Base-by-base conservation (phyloP, 1,139 yeast genomes). In the Neolecta irregularis region DNA sequence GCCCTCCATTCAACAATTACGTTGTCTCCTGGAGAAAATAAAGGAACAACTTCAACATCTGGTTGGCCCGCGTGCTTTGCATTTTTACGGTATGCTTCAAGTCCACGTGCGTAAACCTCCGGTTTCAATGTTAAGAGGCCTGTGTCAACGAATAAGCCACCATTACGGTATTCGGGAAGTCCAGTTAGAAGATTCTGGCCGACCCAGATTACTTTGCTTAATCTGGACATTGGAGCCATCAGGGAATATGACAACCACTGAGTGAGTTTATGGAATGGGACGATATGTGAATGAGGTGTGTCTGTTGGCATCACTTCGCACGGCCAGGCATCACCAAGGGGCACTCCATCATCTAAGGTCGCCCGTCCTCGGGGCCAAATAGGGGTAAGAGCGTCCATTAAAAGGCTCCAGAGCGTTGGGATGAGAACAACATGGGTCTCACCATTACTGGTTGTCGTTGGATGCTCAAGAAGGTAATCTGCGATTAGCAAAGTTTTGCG, bases 1-100 rank as follows among this genome's bases (percentile, higher is more conserved):
- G 74, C 68, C 46, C 76, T 58, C 76, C 76, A 71, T 46, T 71
- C 77, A n/a, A 71, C 71, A 40, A 71, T 68, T 16, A 61, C 65
- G 36, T 71, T 75, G 42, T 68, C 69, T 23, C 59, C 62, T 1
- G 74, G 71, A 1, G 52, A 51, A 43, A 61, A 71, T 4, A 64
- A 52, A 21, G 76, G 75, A n/a, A 68, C 55, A 1, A 37, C 45
- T 4, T 48, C 40, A 15, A 44, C 46, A 12, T 48, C 43, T 1
- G 48, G 51, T 5, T 53, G 47, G 0, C 42, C 43, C 3, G 32
- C 29, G n/a, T 51, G 41, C 16, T 32, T 30, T 24, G 41, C 43
- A 19, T 39, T 12, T 3, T 30, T 36, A n/a, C 23, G 22, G 37
- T 42, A 41, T 24, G 53, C 44, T 1, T 64, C 47, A 6, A 63